Evolutionary conservation across 306 rosid species (phyloP).

Genomic region (Prinsepia uniflora): DNA sequence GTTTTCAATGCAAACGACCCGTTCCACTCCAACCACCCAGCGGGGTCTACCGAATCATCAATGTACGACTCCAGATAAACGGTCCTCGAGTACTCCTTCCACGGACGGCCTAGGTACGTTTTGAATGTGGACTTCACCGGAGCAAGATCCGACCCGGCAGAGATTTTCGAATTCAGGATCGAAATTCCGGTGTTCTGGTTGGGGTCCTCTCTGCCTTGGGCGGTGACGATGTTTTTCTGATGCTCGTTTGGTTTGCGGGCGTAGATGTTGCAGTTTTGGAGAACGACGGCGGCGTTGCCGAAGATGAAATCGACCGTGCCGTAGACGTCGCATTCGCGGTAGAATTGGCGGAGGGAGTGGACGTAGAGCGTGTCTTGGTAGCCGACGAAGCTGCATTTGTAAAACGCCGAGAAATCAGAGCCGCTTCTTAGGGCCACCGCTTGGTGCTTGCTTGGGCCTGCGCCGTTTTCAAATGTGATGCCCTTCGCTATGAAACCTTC

Average conservation of each 20-base stretch:
- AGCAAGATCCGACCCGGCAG: conserved; percentile 58
- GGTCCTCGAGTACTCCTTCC: conserved; percentile 74
- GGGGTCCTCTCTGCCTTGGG: conserved; percentile 82
- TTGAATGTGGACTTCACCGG: conserved; percentile 45
- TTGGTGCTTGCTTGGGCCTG: conserved; percentile 89
- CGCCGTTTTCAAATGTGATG: conserved; percentile 72
- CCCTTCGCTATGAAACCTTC: conserved; percentile 73
- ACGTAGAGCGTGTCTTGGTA: conserved; percentile 93
- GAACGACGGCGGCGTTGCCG: conserved; percentile 71
- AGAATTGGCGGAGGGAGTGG: conserved; percentile 87
- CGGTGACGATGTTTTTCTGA: conserved; percentile 75
- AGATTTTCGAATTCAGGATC: conserved; percentile 51
- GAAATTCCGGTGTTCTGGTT: conserved; percentile 86
- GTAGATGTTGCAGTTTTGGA: conserved; percentile 76
- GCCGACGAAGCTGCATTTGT: conserved; percentile 72
- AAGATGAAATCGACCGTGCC: conserved; percentile 86
- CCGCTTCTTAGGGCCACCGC: conserved; percentile 77
- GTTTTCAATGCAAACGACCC: conserved; percentile 67
- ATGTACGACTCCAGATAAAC: conserved; percentile 48
- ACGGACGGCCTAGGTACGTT: conserved; percentile 73
- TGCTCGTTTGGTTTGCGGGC: conserved; percentile 58
- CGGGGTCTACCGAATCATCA: conserved; percentile 56
- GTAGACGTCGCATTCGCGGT: conserved; percentile 75
- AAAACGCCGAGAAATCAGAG: conserved; percentile 72
- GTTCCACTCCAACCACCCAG: conserved; percentile 80